Percentiles rank a stretch among this genome's conserved stretches.
Evolutionary conservation across 202 grass and related monocot species (phyloP).

Genomic region (Setaria viridis): DNA sequence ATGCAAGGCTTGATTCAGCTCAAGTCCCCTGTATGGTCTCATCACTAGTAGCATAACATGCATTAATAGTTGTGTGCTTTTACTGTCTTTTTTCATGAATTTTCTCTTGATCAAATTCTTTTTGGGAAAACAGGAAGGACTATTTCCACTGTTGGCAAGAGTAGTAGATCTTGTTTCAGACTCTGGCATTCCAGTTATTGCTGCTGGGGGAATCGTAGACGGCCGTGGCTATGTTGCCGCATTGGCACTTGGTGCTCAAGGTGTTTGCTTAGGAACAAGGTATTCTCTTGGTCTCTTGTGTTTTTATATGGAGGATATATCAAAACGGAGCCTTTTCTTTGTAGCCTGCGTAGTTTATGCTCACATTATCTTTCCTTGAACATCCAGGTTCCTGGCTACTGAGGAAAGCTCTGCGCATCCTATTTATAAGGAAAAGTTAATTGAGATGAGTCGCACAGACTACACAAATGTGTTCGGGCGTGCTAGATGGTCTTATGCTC

Average conservation of each 20-base stretch:
- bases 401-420: conserved; percentile 85
- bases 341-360: conserved; percentile 5
- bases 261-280: conserved; percentile 92
- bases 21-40: neutral
- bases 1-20: conserved; percentile 16
- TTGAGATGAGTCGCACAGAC: conserved; percentile 62
- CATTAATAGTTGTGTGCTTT: neutral
- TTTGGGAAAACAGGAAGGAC: conserved; percentile 63
- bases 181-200: conserved; percentile 59
- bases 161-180: conserved; percentile 77
- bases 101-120: conserved; percentile 15
- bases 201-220: conserved; percentile 87
- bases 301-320: neutral
- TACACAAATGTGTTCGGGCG: conserved; percentile 79
- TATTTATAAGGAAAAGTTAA: conserved; percentile 77
- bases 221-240: conserved; percentile 83
- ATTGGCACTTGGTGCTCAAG: conserved; percentile 80
- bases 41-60: neutral
- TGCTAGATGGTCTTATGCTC: conserved; percentile 89
- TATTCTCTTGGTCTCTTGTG: conserved; percentile 39
- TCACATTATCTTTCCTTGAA: conserved; percentile 9
- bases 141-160: conserved; percentile 72
- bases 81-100: neutral
- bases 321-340: neutral
- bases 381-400: conserved; percentile 72